phyloP scores from a whole-genome alignment of 2,329 filamentous ascomycete genomes.

The Pseudogymnoascus sp. region DNA sequence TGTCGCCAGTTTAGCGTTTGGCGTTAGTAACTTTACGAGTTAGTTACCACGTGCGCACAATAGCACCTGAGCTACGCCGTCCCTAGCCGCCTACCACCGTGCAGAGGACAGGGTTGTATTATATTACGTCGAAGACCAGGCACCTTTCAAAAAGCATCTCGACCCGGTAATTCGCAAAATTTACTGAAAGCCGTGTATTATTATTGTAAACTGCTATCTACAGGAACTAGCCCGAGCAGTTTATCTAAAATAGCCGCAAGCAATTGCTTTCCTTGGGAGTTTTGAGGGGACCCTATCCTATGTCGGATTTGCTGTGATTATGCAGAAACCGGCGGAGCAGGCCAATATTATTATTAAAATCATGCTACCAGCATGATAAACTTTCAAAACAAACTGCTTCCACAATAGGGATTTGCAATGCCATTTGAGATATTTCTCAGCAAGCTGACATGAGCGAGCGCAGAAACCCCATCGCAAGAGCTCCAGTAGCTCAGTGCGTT shows the following conservation, averaged over 20 bases:
- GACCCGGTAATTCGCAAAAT: background rate
- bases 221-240: slow-evolving; percentile 6
- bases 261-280: background rate
- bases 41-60: background rate
- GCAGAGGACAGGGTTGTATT: background rate
- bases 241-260: background rate
- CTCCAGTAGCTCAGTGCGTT: background rate
- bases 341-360: slow-evolving; percentile 5
- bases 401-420: background rate
- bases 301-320: slow-evolving; percentile 2
- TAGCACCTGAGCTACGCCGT: background rate
- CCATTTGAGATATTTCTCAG: background rate
- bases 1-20: background rate
- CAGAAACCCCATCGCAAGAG: background rate
- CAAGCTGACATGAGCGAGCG: background rate
- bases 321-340: slow-evolving; percentile 5
- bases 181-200: background rate
- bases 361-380: slow-evolving; percentile 1
- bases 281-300: background rate
- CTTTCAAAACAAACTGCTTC: background rate
- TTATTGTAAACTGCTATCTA: slow-evolving; percentile 3
- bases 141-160: background rate
- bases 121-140: background rate
- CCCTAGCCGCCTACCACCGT: background rate
- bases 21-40: background rate